A percentile compares a stretch with the other conserved stretches of the same genome.
Evolutionary conservation across 78 protist genomes (phyloP).

Genomic region (Dictyostelium citrinum): DNA sequence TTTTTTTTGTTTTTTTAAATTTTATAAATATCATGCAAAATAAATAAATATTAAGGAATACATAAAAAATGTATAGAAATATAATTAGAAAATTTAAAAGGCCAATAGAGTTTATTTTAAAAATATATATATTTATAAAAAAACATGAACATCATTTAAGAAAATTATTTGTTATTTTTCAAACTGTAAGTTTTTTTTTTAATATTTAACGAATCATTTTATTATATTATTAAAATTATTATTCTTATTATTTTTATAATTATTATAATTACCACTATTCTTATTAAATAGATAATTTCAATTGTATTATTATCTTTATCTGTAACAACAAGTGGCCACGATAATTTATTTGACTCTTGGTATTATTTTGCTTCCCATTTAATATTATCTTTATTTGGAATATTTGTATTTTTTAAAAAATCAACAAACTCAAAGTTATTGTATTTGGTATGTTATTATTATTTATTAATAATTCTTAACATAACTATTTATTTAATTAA

Average conservation of each 20-base stretch:
- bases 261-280: no score
- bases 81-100: not conserved
- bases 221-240: no score
- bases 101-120: not conserved
- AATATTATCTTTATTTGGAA: not conserved
- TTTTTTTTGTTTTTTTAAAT: no score
- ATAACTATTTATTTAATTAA: not conserved
- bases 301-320: not conserved
- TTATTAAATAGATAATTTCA: not conserved
- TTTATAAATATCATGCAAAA: not conserved
- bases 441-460: not conserved
- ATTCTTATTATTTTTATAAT: no score
- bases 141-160: not conserved
- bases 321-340: not conserved
- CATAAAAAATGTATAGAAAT: not conserved
- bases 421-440: not conserved
- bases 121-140: not conserved
- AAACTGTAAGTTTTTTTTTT: not conserved
- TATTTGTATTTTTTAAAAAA: not conserved
- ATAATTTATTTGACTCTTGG: not conserved
- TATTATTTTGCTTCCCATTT: not conserved
- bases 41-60: not conserved
- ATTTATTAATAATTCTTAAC: not conserved
- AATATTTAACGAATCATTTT: no score
- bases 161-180: not conserved